Evolutionary conservation across 1,139 yeast genomes (phyloP).

Genomic region (Kodamaea ohmeri): DNA sequence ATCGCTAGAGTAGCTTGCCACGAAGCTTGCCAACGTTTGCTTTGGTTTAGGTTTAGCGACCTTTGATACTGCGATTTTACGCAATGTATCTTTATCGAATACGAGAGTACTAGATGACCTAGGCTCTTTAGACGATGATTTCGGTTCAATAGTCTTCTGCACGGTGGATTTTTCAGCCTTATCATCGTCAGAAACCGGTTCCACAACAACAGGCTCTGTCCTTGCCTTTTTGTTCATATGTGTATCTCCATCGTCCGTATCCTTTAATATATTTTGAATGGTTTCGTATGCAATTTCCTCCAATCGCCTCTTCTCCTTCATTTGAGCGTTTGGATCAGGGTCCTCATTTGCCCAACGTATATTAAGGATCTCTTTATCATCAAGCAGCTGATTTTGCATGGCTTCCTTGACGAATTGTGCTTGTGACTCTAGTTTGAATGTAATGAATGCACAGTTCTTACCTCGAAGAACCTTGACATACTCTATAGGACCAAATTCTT

Average conservation of each 20-base stretch:
- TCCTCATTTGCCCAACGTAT: slow-evolving; percentile 91
- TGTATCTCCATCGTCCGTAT: slow-evolving; percentile 5
- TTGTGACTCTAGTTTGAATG: slow-evolving; percentile 60
- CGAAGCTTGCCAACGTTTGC: slow-evolving; percentile 9
- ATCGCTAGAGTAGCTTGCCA: slow-evolving; percentile 18
- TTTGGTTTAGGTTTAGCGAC: slow-evolving; percentile 3
- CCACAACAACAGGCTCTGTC: slow-evolving; percentile 7
- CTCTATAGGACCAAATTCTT: slow-evolving; percentile 78
- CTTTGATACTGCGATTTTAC: slow-evolving; percentile 8
- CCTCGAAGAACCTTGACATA: slow-evolving; percentile 58
- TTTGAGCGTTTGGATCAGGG: slow-evolving; percentile 70
- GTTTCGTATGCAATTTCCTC: slow-evolving; percentile 38
- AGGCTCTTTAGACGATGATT: background rate
- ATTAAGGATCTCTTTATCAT: slow-evolving; percentile 60
- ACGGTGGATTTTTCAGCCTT: background rate
- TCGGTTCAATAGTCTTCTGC: slow-evolving; percentile 5
- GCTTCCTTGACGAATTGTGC: slow-evolving; percentile 97
- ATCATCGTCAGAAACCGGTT: slow-evolving; percentile 9
- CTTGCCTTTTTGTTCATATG: slow-evolving; percentile 11
- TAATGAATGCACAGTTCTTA: slow-evolving; percentile 78
- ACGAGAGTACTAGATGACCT: too few species aligned
- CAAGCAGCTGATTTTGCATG: slow-evolving; percentile 75
- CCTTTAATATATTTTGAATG: slow-evolving; percentile 28
- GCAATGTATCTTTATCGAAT: slow-evolving; percentile 10
- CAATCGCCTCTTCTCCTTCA: slow-evolving; percentile 42